A percentile compares a stretch with the other conserved stretches of the same genome.
Conservation (phyloP, 2,329 filamentous ascomycete genomes). For the Cyclaneusma minus region DNA sequence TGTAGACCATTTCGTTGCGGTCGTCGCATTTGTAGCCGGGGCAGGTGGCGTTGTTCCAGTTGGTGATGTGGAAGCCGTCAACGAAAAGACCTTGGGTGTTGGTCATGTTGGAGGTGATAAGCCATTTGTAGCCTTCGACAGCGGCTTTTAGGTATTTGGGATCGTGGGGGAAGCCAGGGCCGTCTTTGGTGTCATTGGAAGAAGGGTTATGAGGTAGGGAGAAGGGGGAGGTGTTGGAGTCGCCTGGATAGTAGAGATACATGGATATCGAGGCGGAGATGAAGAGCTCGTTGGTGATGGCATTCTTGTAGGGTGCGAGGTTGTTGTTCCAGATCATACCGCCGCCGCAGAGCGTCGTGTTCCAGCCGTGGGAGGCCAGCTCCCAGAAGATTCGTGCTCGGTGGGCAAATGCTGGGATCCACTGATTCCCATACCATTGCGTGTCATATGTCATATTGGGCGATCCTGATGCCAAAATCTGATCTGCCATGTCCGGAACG, state of each 20-base stretch:
- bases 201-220: slow-evolving; percentile 11
- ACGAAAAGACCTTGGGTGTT: slow-evolving; percentile 60
- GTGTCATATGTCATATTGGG: slow-evolving; percentile 19
- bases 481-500: slow-evolving; percentile 11
- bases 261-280: slow-evolving; percentile 74
- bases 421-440: slow-evolving; percentile 63
- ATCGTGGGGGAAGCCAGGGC: slow-evolving; percentile 27
- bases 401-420: slow-evolving; percentile 64
- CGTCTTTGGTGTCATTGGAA: slow-evolving; percentile 5
- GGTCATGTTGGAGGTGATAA: slow-evolving; percentile 66
- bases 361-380: slow-evolving; percentile 65
- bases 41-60: slow-evolving; percentile 38
- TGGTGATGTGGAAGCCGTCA: slow-evolving; percentile 77
- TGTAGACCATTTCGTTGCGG: slow-evolving; percentile 80
- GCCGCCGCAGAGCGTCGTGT: slow-evolving; percentile 63
- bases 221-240: slow-evolving; percentile 59
- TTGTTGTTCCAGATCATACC: slow-evolving; percentile 87
- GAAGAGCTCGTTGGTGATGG: slow-evolving; percentile 86
- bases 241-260: slow-evolving; percentile 80
- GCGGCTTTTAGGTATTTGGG: slow-evolving; percentile 58
- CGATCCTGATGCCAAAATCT: slow-evolving; percentile 18
- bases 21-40: slow-evolving; percentile 63
- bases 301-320: slow-evolving; percentile 78
- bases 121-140: slow-evolving; percentile 66
- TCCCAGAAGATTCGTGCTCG: slow-evolving; percentile 78